Conservation (phyloP, 1,284 basidiomycete genomes). For the Ganoderma lucidum region DNA sequence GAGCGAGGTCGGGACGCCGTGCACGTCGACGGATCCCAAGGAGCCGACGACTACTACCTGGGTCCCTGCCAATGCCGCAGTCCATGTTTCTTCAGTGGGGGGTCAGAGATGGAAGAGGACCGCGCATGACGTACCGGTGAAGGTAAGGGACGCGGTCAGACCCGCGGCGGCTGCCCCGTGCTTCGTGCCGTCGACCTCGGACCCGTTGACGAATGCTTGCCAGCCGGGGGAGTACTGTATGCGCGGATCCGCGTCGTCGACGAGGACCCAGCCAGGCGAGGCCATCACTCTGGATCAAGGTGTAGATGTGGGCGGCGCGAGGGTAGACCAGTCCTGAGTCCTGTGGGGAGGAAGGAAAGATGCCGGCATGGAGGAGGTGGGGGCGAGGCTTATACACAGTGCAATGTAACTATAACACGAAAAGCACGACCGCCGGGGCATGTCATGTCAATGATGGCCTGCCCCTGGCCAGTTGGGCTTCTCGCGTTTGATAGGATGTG, state of each 20-base stretch:
- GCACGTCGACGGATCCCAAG: slow-evolving; percentile 25
- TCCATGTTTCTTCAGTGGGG: neutral
- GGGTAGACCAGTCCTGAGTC: no score
- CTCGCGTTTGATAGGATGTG: no score
- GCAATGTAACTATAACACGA: no score
- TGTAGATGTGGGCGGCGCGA: no score
- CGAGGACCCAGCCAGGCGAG: neutral
- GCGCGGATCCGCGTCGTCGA: slow-evolving; percentile 10
- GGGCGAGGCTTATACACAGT: no score
- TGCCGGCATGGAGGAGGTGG: no score
- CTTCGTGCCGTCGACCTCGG: slow-evolving; percentile 8
- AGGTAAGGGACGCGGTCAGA: slow-evolving; percentile 14
- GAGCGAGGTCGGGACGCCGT: slow-evolving; percentile 24
- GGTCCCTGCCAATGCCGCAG: slow-evolving; percentile 30
- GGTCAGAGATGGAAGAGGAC: neutral
- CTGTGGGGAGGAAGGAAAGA: no score
- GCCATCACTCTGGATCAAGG: no score
- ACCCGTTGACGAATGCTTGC: neutral
- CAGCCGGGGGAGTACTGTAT: slow-evolving; percentile 17
- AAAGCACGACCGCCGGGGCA: no score
- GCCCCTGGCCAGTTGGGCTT: no score
- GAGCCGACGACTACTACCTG: slow-evolving; percentile 28
- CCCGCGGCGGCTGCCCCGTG: slow-evolving; percentile 12
- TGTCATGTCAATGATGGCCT: no score
- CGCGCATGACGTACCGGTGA: slow-evolving; percentile 12